phyloP scores from a whole-genome alignment of 169 alveolate genomes.

The Plasmodium cynomolgi region DNA sequence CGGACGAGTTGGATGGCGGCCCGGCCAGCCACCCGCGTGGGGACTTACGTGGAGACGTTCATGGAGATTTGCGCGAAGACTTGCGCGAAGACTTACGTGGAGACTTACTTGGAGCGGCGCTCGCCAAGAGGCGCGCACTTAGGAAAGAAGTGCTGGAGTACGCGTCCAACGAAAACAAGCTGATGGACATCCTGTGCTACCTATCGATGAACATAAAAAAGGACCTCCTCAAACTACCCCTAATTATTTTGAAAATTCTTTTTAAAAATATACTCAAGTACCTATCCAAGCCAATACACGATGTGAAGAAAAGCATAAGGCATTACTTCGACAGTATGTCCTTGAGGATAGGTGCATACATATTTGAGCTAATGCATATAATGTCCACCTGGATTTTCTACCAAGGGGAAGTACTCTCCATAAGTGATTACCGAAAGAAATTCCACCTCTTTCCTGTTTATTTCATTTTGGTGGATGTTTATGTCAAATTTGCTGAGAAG shows the following conservation, averaged over 20 bases:
- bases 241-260: slow-evolving; percentile 17
- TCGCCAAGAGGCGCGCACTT: neutral
- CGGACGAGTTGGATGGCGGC: too few species aligned
- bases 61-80: neutral
- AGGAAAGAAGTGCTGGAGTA: slow-evolving; percentile 33
- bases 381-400: slow-evolving; percentile 25
- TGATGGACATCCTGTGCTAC: slow-evolving; percentile 13
- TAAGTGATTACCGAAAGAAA: slow-evolving; percentile 6
- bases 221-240: slow-evolving; percentile 6
- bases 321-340: slow-evolving; percentile 30
- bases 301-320: slow-evolving; percentile 46
- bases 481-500: slow-evolving; percentile 37
- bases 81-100: neutral
- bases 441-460: slow-evolving; percentile 24
- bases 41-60: too few species aligned
- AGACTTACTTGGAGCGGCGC: neutral
- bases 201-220: slow-evolving; percentile 7
- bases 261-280: slow-evolving; percentile 48
- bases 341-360: slow-evolving; percentile 22
- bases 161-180: neutral
- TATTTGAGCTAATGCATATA: slow-evolving; percentile 23
- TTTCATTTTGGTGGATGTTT: slow-evolving; percentile 47
- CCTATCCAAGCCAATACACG: slow-evolving; percentile 49
- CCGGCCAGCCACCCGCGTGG: neutral
- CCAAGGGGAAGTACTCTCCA: neutral